Evolutionary conservation across 2,329 filamentous ascomycete species (phyloP).

Genomic region (Fusarium tuaranense): DNA sequence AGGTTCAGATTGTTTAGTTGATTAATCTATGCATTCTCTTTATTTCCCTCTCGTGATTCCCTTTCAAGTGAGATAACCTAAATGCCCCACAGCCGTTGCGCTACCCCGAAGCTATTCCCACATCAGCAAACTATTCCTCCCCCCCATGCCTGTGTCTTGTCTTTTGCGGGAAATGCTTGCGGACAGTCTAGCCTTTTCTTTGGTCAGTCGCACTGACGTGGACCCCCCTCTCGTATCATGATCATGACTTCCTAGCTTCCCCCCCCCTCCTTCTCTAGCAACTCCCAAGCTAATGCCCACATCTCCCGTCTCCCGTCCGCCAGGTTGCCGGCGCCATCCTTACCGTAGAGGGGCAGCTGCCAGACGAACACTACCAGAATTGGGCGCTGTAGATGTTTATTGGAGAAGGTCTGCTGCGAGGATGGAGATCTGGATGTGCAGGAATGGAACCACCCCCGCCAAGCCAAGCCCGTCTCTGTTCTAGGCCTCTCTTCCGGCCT

Average conservation of each 20-base stretch:
- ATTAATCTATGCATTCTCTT: not conserved
- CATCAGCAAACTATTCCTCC: not conserved
- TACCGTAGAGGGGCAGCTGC: not conserved
- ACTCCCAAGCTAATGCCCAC: not conserved
- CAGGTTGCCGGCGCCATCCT: not conserved
- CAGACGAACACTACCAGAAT: not conserved
- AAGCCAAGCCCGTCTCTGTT: not conserved
- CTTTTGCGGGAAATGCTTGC: not conserved
- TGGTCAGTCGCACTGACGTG: not conserved
- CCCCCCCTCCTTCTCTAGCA: not conserved
- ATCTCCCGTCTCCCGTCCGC: not conserved
- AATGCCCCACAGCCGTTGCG: not conserved
- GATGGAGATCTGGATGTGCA: not conserved
- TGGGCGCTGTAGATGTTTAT: not conserved
- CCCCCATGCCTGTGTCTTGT: not conserved
- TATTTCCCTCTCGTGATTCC: not conserved
- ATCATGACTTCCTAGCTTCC: not conserved
- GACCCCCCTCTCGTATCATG: not conserved
- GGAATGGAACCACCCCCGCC: not conserved
- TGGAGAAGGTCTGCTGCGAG: not conserved
- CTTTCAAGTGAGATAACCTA: not conserved
- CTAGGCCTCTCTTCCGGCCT: not conserved
- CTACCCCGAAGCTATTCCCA: not conserved
- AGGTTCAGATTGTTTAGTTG: not conserved
- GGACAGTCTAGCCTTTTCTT: not conserved